A percentile compares a stretch with the other conserved stretches of the same genome.
Evolutionary conservation across 441 rosid species (phyloP).

Genomic region (Populus hybrid): DNA sequence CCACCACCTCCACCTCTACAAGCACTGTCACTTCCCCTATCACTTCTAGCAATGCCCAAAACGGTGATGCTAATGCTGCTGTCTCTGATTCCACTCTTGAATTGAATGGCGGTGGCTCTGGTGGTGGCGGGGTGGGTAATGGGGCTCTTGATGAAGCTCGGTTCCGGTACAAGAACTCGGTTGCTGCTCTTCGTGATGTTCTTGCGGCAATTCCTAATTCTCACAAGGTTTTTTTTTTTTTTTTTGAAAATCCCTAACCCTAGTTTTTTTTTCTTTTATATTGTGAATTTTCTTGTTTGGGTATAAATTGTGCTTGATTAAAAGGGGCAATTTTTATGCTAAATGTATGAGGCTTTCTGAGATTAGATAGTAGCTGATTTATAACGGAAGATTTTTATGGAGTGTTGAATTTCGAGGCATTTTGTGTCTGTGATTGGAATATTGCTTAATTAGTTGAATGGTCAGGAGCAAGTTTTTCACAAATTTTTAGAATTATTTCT

Average conservation of each 20-base stretch:
- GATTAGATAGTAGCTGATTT: neutral
- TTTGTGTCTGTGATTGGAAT: neutral
- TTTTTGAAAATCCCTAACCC: neutral
- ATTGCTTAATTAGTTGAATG: neutral
- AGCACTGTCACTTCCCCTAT: conserved; percentile 28
- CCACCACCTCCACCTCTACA: conserved; percentile 32
- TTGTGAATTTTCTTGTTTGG: neutral
- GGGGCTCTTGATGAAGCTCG: conserved; percentile 65
- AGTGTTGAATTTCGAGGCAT: neutral
- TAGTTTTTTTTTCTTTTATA: neutral
- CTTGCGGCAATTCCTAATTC: conserved; percentile 60
- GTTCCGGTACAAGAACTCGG: conserved; percentile 52
- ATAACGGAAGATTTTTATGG: neutral
- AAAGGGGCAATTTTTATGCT: neutral
- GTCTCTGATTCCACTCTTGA: conserved; percentile 31
- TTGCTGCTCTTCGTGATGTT: conserved; percentile 62
- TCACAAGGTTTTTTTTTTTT: conserved; percentile 38
- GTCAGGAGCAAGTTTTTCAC: neutral
- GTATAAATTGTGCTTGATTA: neutral
- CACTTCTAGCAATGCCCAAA: conserved; percentile 15
- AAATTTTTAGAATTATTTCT: no score
- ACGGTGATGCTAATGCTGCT: conserved; percentile 30
- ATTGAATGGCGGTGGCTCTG: conserved; percentile 11
- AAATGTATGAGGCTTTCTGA: neutral
- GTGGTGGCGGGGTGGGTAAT: conserved; percentile 18